These are phyloP conservation scores for Marasmius fiardii DNA, from an alignment of 1,284 basidiomycete genomes.

Conservation along the genomic window DNA sequence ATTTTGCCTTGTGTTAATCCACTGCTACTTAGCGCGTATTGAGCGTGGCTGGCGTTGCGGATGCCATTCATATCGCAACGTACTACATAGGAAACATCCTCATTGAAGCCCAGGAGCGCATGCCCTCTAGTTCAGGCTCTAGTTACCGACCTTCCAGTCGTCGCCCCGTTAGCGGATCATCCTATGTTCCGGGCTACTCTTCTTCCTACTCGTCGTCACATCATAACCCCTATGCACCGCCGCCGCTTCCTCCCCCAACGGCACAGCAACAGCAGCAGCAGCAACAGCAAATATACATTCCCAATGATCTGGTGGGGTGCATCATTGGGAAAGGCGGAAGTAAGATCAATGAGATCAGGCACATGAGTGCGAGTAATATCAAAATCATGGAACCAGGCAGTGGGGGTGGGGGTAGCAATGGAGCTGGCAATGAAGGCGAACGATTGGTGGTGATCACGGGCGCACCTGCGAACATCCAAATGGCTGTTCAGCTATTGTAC, in stretches of 20 bases:
- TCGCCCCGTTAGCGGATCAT: slow-evolving; percentile 53
- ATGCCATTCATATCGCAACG: slow-evolving; percentile 99
- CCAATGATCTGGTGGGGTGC: slow-evolving; percentile 95
- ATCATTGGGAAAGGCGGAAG: slow-evolving; percentile 98
- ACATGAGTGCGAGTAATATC: slow-evolving; percentile 92
- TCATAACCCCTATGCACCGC: slow-evolving; percentile 27
- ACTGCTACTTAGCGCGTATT: slow-evolving; percentile 74
- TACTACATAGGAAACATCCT: slow-evolving; percentile 98
- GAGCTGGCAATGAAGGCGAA: slow-evolving; percentile 77
- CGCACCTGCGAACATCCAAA: slow-evolving; percentile 91
- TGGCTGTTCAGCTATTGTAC: slow-evolving; percentile 93
- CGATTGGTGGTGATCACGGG: slow-evolving; percentile 94
- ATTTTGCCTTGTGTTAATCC: slow-evolving; percentile 16
- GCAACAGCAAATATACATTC: slow-evolving; percentile 94
- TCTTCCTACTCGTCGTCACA: slow-evolving; percentile 27
- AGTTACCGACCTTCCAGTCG: slow-evolving; percentile 55
- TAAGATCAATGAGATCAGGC: slow-evolving; percentile 99
- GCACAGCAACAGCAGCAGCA: slow-evolving; percentile 73
- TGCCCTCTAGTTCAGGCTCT: slow-evolving; percentile 63
- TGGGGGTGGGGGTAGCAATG: slow-evolving; percentile 69
- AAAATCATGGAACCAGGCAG: slow-evolving; percentile 99
- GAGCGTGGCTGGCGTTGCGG: slow-evolving; percentile 98
- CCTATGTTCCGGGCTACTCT: slow-evolving; percentile 67
- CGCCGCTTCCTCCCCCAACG: background rate
- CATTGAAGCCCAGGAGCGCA: slow-evolving; percentile 90